Base-by-base conservation (phyloP, 2,329 filamentous ascomycete species). In the Exophiala phaeomuriformis region DNA sequence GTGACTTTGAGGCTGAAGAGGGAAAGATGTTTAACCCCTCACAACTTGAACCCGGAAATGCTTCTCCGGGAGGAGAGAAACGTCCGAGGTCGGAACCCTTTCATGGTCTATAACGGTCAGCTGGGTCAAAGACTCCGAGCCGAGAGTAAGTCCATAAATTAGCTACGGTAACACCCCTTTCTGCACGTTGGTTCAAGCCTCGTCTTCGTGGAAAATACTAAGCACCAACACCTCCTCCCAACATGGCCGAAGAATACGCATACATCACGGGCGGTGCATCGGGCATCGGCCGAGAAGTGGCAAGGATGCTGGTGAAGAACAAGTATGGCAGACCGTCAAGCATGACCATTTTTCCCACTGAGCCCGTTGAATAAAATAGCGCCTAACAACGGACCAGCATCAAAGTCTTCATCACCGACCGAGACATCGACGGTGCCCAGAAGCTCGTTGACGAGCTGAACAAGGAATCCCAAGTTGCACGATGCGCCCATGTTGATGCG, bases 401-500 rank as follows among this genome's bases (percentile, higher is more conserved):
- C 44, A 65, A 64, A 50, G 63, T 66, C 28, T 61, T 66, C 49
- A 61, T 65, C n/a, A 63, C 59, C 9, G 63, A 64, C 12, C 57
- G 63, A 41, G 56, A 62, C 30, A 32, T 47, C n/a, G 58, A 54
- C 27, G 56, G 55, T 27, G 58, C 58, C 19, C 51, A 61, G 37
- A 59, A 54, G 30, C 28, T 61, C 12, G 58, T 53, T n/a, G 49
- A 60, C 29, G 60, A 62, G 44, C 46, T 62, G 27, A 58, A 58
- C 48, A 51, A 60, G 41, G 32, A 41, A n/a, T 36, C 46, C 10
- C 36, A 39, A 9, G 52, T 59, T 28, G 60, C 56, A 6, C 48
- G 40, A 29, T 57, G 50, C 30, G 55, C 50, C 10, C 52, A 52
- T 30, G 55, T 62, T 36, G 60, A 62, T 29, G 48, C 49, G 28